Percentiles rank a stretch among this genome's conserved stretches.
phyloP scores from a whole-genome alignment of 2,329 filamentous ascomycete species.

The Xylariomycetidae sp. region DNA sequence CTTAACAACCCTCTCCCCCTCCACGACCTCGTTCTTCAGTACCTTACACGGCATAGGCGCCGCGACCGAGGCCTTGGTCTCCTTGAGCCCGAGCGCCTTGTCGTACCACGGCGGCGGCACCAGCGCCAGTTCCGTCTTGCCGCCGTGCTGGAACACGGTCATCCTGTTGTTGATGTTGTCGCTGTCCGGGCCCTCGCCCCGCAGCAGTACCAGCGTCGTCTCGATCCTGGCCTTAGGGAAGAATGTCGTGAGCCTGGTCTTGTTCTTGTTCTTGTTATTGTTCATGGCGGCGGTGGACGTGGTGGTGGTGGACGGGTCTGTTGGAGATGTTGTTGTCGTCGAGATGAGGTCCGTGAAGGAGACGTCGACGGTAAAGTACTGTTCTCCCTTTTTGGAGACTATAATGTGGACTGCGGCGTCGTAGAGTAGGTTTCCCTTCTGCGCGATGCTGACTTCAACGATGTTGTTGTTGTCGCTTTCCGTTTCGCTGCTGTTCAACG shows the following conservation, averaged over 20 bases:
- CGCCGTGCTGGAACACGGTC: slow-evolving; percentile 70
- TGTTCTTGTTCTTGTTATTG: slow-evolving; percentile 11
- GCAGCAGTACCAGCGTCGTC: slow-evolving; percentile 76
- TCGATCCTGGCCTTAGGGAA: slow-evolving; percentile 77
- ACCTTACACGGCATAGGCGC: slow-evolving; percentile 99
- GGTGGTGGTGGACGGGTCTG: slow-evolving; percentile 23
- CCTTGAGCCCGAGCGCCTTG: slow-evolving; percentile 79
- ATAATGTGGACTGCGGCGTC: slow-evolving; percentile 42
- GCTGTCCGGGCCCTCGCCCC: slow-evolving; percentile 39
- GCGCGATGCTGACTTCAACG: slow-evolving; percentile 46
- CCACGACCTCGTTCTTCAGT: slow-evolving; percentile 78
- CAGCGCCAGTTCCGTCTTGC: slow-evolving; percentile 55
- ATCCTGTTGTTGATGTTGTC: slow-evolving; percentile 52
- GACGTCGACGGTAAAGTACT: no score
- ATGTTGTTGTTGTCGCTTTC: slow-evolving; percentile 63
- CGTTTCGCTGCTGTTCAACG: no score
- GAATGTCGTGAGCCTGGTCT: slow-evolving; percentile 59
- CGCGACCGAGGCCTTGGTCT: slow-evolving; percentile 74
- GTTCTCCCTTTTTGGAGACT: slow-evolving; percentile 36
- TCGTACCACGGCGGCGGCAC: slow-evolving; percentile 73
- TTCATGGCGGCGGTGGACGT: slow-evolving; percentile 9
- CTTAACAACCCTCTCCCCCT: slow-evolving; percentile 78
- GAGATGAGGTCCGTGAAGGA: slow-evolving; percentile 43
- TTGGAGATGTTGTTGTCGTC: no score
- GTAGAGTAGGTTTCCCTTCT: slow-evolving; percentile 43